phyloP scores from a whole-genome alignment of 2,329 filamentous ascomycete genomes.

The Penicillium italicum region DNA sequence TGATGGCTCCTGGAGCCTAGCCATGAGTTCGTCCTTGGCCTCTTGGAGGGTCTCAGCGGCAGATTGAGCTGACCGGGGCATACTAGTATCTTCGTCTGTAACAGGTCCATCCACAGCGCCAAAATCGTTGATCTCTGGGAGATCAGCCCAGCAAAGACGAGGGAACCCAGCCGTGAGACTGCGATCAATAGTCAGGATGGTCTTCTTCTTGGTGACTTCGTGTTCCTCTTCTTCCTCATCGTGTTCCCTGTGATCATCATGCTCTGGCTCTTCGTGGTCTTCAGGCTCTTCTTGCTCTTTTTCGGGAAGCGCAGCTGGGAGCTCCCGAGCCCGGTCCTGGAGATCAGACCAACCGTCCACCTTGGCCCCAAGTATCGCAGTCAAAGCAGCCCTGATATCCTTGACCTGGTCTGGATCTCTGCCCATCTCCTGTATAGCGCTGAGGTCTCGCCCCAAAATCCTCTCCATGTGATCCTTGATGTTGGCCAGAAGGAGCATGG shows the following conservation, averaged over 20 bases:
- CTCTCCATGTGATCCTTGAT: slow-evolving; percentile 50
- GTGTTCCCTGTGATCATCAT: slow-evolving; percentile 35
- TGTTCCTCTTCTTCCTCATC: slow-evolving; percentile 18
- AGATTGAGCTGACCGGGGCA: slow-evolving; percentile 47
- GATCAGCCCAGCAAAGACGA: slow-evolving; percentile 42
- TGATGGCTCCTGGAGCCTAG: slow-evolving; percentile 46
- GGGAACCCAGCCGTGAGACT: slow-evolving; percentile 40
- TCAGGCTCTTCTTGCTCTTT: slow-evolving; percentile 19
- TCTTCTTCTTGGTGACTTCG: slow-evolving; percentile 38
- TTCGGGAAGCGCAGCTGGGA: slow-evolving; percentile 35
- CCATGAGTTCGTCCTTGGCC: slow-evolving; percentile 51
- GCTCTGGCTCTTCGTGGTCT: slow-evolving; percentile 15
- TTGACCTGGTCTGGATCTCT: slow-evolving; percentile 45
- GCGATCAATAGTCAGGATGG: slow-evolving; percentile 43
- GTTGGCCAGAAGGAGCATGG: slow-evolving; percentile 47
- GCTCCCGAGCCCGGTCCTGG: slow-evolving; percentile 38
- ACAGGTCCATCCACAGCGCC: slow-evolving; percentile 39
- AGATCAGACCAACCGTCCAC: slow-evolving; percentile 45
- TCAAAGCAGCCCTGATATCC: slow-evolving; percentile 44
- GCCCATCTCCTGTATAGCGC: slow-evolving; percentile 46
- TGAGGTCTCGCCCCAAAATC: slow-evolving; percentile 42
- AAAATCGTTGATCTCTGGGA: slow-evolving; percentile 45
- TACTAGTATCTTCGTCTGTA: slow-evolving; percentile 45
- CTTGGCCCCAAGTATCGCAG: slow-evolving; percentile 44
- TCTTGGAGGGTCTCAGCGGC: slow-evolving; percentile 50